Base-by-base conservation (phyloP, 2,329 filamentous ascomycete species). In the Penicillium aurantiogriseum region DNA sequence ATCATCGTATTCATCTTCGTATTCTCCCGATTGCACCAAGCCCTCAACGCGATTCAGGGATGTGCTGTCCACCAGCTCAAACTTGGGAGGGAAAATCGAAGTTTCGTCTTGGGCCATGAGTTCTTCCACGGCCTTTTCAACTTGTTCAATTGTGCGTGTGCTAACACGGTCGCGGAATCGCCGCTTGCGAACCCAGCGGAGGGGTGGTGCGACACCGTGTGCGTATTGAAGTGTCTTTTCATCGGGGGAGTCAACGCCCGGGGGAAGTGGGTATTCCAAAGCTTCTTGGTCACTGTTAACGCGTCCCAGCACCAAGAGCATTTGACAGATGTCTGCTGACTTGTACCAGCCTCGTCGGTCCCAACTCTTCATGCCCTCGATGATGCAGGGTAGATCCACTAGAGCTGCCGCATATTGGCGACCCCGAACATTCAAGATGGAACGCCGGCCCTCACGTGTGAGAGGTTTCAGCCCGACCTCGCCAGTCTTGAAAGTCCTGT, bases 321-420 rank as follows among this genome's bases (percentile, higher is more conserved):
- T 95, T 77, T 96, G 91, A 65, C 88, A 91, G 35, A 96, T 85
- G 69, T 96, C 92, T 33, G 90, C 89, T 9, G 90, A 89, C 77
- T 96, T 96, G 79, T 92, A 91, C 80, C 92, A 91, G 19, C 87
- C 84, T 69, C 90, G 91, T 69, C 88, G 88, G 71, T 96, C 92
- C 90, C 91, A 96, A 58, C 89, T 92, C 80, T 96, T 96, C 88
- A 94, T 92, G 8, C 87, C 88, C 71, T 96, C 92, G 5, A 92
- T 87, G 57, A 96, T 90, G 58, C 90, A 94, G 0, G 92, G 92
- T 33, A 96, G 77, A 66, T 95, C 91, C 9, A 96, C 87, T 72
- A 96, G 80, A 21, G 88, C 84, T 25, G 89, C 91, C 0, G 90
- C 92, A 71, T 91, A 96, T 48, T 84, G 80, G 51, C 85, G 83